Evolutionary conservation across 768 basidiomycete genomes (phyloP).

Genomic region (Serendipita indica): DNA sequence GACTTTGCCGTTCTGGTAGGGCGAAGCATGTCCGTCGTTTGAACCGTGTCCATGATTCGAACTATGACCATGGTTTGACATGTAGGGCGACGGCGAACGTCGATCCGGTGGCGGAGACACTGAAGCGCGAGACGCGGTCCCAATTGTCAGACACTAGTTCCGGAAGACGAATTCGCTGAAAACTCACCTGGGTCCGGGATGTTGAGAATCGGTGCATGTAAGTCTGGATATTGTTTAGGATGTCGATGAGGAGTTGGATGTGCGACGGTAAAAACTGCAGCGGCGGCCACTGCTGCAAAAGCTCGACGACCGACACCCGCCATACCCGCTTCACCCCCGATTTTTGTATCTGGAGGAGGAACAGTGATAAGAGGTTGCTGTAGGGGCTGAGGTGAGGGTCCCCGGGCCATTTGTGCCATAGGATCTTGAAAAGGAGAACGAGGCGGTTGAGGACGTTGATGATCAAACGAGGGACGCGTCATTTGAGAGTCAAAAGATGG

Average conservation of each 20-base stretch:
- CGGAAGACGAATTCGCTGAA: background rate
- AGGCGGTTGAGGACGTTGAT: conserved; percentile 3
- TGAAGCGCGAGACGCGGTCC: too few species aligned
- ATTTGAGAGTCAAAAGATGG: background rate
- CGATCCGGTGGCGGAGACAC: background rate
- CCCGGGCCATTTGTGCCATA: background rate
- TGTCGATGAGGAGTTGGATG: background rate
- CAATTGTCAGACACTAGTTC: background rate
- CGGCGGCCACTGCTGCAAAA: conserved; percentile 24
- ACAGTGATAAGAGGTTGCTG: background rate
- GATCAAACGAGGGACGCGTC: conserved; percentile 3
- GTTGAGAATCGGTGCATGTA: background rate
- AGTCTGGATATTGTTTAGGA: background rate
- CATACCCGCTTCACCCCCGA: conserved; percentile 25
- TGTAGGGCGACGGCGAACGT: conserved; percentile 7
- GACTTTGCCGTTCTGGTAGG: background rate
- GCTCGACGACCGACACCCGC: conserved; percentile 28
- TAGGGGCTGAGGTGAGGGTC: background rate
- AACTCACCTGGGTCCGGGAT: background rate
- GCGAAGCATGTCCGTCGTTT: conserved; percentile 3
- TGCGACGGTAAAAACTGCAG: conserved; percentile 13
- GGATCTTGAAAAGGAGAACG: conserved; percentile 3
- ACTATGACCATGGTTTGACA: background rate
- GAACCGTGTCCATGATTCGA: conserved; percentile 8
- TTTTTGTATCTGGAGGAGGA: conserved; percentile 14